Evolutionary conservation across 2,329 filamentous ascomycete species (phyloP).

Genomic region (Beauveria bassiana): DNA sequence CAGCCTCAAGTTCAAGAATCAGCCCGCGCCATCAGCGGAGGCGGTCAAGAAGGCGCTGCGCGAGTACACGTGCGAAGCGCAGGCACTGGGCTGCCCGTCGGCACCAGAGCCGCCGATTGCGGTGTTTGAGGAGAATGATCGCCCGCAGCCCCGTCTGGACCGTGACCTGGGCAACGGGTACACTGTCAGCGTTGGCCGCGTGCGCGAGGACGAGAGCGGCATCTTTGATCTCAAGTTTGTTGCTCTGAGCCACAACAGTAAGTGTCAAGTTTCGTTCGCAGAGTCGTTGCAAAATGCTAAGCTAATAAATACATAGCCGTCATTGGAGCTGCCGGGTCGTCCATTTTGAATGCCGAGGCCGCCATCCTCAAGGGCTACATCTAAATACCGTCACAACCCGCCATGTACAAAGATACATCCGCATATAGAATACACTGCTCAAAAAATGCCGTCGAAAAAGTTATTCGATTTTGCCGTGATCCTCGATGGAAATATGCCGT

Average conservation of each 20-base stretch:
- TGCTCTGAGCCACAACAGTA: conserved; percentile 74
- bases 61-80: conserved; percentile 73
- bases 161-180: conserved; percentile 80
- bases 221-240: conserved; percentile 96
- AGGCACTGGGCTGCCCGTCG: conserved; percentile 77
- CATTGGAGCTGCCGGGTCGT: conserved; percentile 92
- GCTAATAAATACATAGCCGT: conserved; percentile 49
- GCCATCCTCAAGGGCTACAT: conserved; percentile 83
- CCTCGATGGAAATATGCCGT: not conserved
- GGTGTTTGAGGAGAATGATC: conserved; percentile 82
- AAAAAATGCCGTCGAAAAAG: not conserved
- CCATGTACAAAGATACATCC: not conserved
- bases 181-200: conserved; percentile 80
- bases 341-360: conserved; percentile 89
- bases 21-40: conserved; percentile 65
- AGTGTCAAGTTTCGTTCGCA: conserved; percentile 20
- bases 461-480: not conserved
- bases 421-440: not conserved
- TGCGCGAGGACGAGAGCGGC: conserved; percentile 77
- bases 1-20: conserved; percentile 70
- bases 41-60: conserved; percentile 73
- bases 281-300: not conserved
- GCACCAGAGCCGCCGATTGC: conserved; percentile 75
- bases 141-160: conserved; percentile 87
- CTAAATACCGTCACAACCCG: conserved; percentile 28